phyloP scores from a whole-genome alignment of 192 early-diverging fungal species.

The Diversispora epigaea region DNA sequence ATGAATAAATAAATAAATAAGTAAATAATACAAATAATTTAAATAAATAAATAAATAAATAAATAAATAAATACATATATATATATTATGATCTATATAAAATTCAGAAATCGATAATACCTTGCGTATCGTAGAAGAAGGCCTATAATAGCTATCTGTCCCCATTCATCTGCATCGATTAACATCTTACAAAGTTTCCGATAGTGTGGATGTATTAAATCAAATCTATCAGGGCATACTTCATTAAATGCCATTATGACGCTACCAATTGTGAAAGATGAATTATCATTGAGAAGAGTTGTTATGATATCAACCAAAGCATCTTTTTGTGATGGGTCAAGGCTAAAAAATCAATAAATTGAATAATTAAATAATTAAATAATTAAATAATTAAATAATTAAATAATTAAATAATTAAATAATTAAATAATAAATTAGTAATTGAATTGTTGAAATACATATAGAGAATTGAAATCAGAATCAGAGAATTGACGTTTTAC shows the following conservation, averaged over 20 bases:
- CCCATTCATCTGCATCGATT: slow-evolving; percentile 94
- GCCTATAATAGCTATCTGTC: slow-evolving; percentile 81
- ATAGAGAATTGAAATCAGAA: too few relatives aligned
- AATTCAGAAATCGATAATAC: slow-evolving; percentile 25
- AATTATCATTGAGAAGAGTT: slow-evolving; percentile 76
- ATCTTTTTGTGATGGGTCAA: slow-evolving; percentile 77
- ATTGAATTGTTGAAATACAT: not conserved
- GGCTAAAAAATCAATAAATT: slow-evolving; percentile 48
- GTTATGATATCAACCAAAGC: slow-evolving; percentile 75
- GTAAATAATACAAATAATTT: too few relatives aligned
- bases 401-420: not conserved
- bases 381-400: not conserved
- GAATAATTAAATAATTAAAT: not conserved
- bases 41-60: not conserved
- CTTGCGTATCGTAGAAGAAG: slow-evolving; percentile 79
- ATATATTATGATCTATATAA: too few relatives aligned
- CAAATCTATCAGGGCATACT: slow-evolving; percentile 82
- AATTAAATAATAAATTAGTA: too few relatives aligned
- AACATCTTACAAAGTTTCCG: slow-evolving; percentile 85
- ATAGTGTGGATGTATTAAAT: slow-evolving; percentile 86
- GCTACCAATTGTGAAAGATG: slow-evolving; percentile 83
- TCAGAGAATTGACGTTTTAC: not conserved
- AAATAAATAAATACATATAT: too few relatives aligned
- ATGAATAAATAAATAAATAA: not conserved
- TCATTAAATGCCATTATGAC: slow-evolving; percentile 82